Evolutionary conservation across 2,329 filamentous ascomycete genomes (phyloP), one percentile per base, ranked within the genome.

Genomic region (Phoma sp.): DNA sequence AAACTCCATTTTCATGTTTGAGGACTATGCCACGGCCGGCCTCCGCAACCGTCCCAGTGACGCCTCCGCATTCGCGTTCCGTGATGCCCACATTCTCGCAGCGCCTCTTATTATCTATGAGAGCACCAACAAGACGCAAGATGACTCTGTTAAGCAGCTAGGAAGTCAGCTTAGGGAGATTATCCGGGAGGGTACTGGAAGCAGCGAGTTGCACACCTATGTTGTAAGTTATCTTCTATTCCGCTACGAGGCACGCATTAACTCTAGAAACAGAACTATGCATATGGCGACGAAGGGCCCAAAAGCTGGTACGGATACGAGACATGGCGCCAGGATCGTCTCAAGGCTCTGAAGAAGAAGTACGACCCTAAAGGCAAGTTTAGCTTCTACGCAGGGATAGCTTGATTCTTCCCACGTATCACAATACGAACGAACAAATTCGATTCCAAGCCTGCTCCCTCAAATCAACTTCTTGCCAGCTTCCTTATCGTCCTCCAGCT

Each of bases 1-100:
- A 6, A 67, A 73, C 59, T 78, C 78, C 1, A 71, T 84, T 39
- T 81, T 85, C 70, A 80, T 85, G 77, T 82, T 85, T 49, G 84
- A 86, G 63, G 80, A 80, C 3, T 86, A 85, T 68, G 77, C 82
- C 1, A 70, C 66, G 7, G 67, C 78, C 21, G 83, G 78, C 1
- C 77, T 85, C 2, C 64, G 76, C 47, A 70, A 67, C 0, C 62
- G 81, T 35, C 57, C 67, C 40, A 61, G 57, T 24, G 64, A 67
- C 9, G 73, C 75, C 1, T 75, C 77, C 3, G 81, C 82, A 1
- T 84, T 78, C 52, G 75, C 81, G 17, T 78, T 77, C 68, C 77
- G 82, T 2, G 59, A 66, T 1, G 77, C 80, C 1, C 45, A 55
- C 17, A 62, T 62, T 13, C 60, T 69, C n/a, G 51, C 61, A 3